phyloP scores from a whole-genome alignment of 192 early-diverging fungal genomes.

The Ramicandelaber brevisporus region DNA sequence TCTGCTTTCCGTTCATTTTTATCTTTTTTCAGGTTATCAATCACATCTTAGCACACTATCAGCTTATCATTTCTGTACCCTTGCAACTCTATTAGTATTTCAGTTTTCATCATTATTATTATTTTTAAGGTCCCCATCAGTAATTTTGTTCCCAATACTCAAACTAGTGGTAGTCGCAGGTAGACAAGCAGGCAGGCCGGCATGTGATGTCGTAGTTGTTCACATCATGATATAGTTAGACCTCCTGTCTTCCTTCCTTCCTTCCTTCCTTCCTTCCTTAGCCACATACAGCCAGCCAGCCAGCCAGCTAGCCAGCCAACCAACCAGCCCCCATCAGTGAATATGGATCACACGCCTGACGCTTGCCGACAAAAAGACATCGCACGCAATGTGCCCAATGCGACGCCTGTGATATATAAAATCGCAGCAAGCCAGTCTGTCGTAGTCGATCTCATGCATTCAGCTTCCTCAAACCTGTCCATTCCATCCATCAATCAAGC shows the following conservation, averaged over 20 bases:
- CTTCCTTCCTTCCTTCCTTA: conserved; percentile 8
- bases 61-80: not conserved
- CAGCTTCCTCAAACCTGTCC: too few species aligned
- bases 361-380: not conserved
- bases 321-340: conserved; percentile 14
- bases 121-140: not conserved
- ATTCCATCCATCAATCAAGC: too few species aligned
- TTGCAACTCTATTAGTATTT: not conserved
- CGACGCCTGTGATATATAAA: not conserved
- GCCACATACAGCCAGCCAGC: too few species aligned
- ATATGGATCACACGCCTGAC: conserved; percentile 1
- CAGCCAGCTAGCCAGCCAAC: too few species aligned
- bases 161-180: too few species aligned
- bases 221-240: too few species aligned
- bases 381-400: not conserved
- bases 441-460: too few species aligned
- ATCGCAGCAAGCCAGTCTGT: not conserved
- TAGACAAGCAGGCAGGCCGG: too few species aligned
- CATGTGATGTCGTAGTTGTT: too few species aligned
- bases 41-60: not conserved
- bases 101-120: not conserved
- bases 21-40: not conserved
- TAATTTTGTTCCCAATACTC: too few species aligned
- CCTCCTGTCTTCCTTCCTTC: not conserved
- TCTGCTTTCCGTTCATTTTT: too few species aligned